A percentile compares a stretch with the other conserved stretches of the same genome.
Evolutionary conservation across 2,329 filamentous ascomycete species (phyloP).

Genomic region (Apiospora rasikravindrae): DNA sequence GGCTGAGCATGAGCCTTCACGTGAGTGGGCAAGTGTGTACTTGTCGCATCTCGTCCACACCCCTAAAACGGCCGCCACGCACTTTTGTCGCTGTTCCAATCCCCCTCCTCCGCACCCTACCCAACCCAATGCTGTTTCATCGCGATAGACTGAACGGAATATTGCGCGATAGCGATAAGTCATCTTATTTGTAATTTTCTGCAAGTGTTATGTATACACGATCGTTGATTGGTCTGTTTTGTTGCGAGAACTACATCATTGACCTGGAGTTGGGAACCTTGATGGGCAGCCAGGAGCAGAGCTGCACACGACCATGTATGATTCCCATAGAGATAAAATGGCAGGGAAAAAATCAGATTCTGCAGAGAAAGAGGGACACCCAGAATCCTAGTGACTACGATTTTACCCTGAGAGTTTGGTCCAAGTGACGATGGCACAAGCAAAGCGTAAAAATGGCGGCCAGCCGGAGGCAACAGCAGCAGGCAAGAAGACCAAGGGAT

Average conservation of each 20-base stretch:
- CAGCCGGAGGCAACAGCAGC: neutral
- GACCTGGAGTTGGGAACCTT: conserved; percentile 5
- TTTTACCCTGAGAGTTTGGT: neutral
- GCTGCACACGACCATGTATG: neutral
- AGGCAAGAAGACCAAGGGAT: conserved; percentile 1
- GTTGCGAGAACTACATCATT: neutral
- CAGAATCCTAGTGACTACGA: neutral
- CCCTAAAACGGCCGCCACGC: neutral
- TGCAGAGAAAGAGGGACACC: neutral
- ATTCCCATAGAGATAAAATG: neutral
- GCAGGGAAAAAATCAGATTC: neutral
- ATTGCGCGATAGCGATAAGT: neutral
- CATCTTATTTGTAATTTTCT: neutral
- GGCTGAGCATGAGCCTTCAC: neutral
- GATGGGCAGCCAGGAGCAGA: neutral
- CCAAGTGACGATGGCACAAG: neutral
- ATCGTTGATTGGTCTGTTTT: neutral
- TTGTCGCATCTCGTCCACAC: neutral
- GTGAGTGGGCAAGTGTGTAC: neutral
- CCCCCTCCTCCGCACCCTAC: neutral
- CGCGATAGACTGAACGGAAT: neutral
- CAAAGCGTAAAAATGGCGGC: neutral
- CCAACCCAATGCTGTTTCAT: neutral
- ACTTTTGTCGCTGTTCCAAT: neutral
- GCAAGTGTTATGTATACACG: neutral